A percentile compares a stretch with the other conserved stretches of the same genome.
Evolutionary conservation across 2,329 filamentous ascomycete genomes (phyloP).

Genomic region (Herpotrichia juniperi): DNA sequence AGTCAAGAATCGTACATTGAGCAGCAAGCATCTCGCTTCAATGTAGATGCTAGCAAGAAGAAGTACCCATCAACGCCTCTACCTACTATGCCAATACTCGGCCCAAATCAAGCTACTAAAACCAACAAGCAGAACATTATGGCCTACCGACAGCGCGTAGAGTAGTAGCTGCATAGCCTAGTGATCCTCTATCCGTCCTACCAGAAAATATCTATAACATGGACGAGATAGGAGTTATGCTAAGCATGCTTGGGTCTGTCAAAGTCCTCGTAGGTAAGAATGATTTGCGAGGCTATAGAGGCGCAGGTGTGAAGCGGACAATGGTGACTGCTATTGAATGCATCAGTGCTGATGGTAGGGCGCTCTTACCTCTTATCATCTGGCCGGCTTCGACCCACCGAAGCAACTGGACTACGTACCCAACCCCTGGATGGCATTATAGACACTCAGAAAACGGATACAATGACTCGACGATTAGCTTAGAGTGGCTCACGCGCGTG

Average conservation of each 20-base stretch:
- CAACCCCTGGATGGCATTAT: slow-evolving; percentile 18
- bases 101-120: too few relatives aligned
- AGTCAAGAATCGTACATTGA: too few relatives aligned
- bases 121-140: too few relatives aligned
- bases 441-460: slow-evolving; percentile 5
- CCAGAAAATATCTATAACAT: neutral
- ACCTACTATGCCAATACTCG: too few relatives aligned
- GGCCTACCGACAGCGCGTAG: too few relatives aligned
- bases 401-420: slow-evolving; percentile 15
- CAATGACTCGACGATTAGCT: too few relatives aligned
- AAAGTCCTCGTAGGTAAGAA: slow-evolving; percentile 1
- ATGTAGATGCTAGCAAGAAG: too few relatives aligned
- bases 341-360: slow-evolving; percentile 16
- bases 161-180: neutral
- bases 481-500: too few relatives aligned
- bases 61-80: too few relatives aligned
- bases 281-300: slow-evolving; percentile 8
- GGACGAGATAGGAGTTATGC: too few relatives aligned
- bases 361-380: slow-evolving; percentile 15
- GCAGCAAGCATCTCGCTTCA: too few relatives aligned
- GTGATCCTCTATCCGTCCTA: too few relatives aligned
- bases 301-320: slow-evolving; percentile 17
- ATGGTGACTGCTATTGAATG: slow-evolving; percentile 21
- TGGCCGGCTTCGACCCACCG: slow-evolving; percentile 20
- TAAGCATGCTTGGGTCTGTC: neutral